Evolutionary conservation across 441 rosid genomes (phyloP).

Genomic region (Eutrema salsugineum): DNA sequence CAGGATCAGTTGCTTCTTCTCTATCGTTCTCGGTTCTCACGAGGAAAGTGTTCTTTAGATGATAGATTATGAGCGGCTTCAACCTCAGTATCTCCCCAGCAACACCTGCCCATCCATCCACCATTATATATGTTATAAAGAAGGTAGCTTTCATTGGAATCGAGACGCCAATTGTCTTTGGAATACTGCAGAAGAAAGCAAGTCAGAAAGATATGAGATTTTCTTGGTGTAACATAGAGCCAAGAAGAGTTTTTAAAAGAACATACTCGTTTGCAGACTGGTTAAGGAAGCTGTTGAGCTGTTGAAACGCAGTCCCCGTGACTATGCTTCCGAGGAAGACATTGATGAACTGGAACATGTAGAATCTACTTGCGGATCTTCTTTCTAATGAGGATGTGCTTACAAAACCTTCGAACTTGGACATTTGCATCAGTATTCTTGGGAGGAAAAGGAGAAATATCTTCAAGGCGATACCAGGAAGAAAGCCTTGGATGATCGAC

Average conservation of each 20-base stretch:
- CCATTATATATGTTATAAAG: conserved; percentile 97
- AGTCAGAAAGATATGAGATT: background rate
- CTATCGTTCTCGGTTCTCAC: conserved; percentile 92
- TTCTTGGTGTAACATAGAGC: background rate
- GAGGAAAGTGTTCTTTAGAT: conserved; percentile 71
- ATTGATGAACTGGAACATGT: conserved; percentile 83
- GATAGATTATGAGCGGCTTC: conserved; percentile 84
- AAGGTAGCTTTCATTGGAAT: conserved; percentile 95
- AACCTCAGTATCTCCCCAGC: conserved; percentile 90
- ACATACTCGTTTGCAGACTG: conserved; percentile 90
- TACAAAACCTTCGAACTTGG: conserved; percentile 89
- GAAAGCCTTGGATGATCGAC: conserved; percentile 88
- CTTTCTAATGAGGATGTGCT: conserved; percentile 77
- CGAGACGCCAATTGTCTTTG: conserved; percentile 78
- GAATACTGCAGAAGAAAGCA: conserved; percentile 54
- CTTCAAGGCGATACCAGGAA: conserved; percentile 95
- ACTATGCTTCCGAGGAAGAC: conserved; percentile 92
- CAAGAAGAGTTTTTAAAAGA: conserved; percentile 1
- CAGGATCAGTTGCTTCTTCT: conserved; percentile 98
- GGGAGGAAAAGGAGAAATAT: conserved; percentile 89
- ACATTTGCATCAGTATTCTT: conserved; percentile 91
- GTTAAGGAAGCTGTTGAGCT: conserved; percentile 64
- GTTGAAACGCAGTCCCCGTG: conserved; percentile 90
- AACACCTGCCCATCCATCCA: conserved; percentile 99
- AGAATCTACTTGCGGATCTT: conserved; percentile 85